Evolutionary conservation across 345 rosid species (phyloP), one percentile per base, ranked within the genome.

Genomic region (Acer yangbiense): DNA sequence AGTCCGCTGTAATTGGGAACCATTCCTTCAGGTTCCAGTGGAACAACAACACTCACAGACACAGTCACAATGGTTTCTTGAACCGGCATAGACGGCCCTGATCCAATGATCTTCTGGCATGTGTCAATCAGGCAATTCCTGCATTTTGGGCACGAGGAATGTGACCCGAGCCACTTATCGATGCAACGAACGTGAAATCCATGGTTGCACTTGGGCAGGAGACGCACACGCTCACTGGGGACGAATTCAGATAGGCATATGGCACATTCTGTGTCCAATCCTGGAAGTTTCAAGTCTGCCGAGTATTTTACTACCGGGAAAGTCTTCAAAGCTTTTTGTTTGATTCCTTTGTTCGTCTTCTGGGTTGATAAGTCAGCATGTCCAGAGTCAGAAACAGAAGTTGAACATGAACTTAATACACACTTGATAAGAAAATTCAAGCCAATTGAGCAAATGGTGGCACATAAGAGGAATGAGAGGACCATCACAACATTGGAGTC

Each of bases 391-490:
- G 63, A 44, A 52, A 16, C 48, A 3, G 54, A 21, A 63, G 69
- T 79, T 14, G 88, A 82, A 81, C 89, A 89, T 14, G 18, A 13
- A 76, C 90, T 83, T 79, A 94, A 69, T 32, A 85, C 88, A 68
- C 97, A 94, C 57, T 89, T 82, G 3, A 90, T 78, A 80, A 91
- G 84, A 27, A 88, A 90, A 72, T 91, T 88, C 60, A 91, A 74
- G 6, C 91, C 97, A 17, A 93, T 87, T 60, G 93, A 88, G 85
- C 95, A 93, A 72, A 93, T 86, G 57, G 91, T 71, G 71, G 97
- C 97, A 75, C 97, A 94, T n/a, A 91, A 27, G 69, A 94, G 93
- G 60, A 91, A 92, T 21, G 95, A 87, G 41, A 94, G 83, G 44
- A 93, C 87, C 85, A 91, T 88, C 44, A 89, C 85, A 72, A 94